Base-by-base conservation (phyloP, 1,139 yeast species). In the Keqinozyma sinolaborantium region DNA sequence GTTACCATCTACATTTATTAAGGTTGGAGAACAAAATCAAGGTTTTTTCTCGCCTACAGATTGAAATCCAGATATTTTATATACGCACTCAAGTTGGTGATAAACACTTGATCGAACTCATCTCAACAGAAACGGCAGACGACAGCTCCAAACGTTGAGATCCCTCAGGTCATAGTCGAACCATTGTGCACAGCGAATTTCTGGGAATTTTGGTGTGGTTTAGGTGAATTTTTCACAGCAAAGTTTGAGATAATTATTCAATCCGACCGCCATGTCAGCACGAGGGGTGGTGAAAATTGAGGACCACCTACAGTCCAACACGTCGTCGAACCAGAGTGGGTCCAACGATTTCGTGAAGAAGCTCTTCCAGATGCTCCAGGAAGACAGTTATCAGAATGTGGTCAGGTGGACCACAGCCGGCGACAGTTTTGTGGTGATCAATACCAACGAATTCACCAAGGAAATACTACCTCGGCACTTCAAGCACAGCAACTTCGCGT, bases 401-500 rank as follows among this genome's bases (percentile, higher is more conserved):
- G 95, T 92, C 9, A 64, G 83, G 36, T 92, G 97, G 97, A 80
- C 95, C 2, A 73, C 73, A 20, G 54, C 56, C 14, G 97, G 97
- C 1, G 94, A 86, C 49, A 77, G 87, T 27, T 92, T 92, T 59
- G 86, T 92, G 28, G 95, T 92, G 20, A 56, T 84, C 26, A 95
- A 92, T 59, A 85, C 95, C 14, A 85, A 84, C 49, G 94, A 83
- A 46, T 92, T 92, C 56, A 87, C 96, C 35, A 83, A 82, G 40
- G 78, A 79, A 32, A 83, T 90, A 20, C 67, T 92, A 31, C 97
- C 97, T 13, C 74, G 82, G 34, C 95, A 88, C 59, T 92, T 92
- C 62, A 90, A 90, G 50, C 97, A 92, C 59, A 79, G 88, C 36
- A 92, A 92, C 60, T 90, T 87, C 60, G 94, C 97, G 25, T 79